Base-by-base conservation (phyloP, 148 eudicot genomes). In the Fallopia convolvulus region DNA sequence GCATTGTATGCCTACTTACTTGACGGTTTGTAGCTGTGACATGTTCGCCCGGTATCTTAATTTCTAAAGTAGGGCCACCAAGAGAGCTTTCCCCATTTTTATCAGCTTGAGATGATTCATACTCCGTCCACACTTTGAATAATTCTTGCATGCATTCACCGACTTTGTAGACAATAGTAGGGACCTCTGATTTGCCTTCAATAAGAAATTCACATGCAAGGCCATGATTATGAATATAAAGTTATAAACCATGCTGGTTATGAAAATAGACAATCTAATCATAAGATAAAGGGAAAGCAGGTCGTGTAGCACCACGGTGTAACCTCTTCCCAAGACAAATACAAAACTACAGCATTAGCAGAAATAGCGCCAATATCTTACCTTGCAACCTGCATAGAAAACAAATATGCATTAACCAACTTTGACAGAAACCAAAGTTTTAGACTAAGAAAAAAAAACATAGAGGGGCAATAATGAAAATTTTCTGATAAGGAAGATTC, bases 141-240 rank as follows among this genome's bases (percentile, higher is more conserved):
- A 95, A 80, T 75, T 91, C 99, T 87, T 91, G 94, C 97, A 92
- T 84, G 86, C 97, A 91, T 84, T 91, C 97, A 77, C 99, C 99
- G 79, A 90, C 89, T 89, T 80, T 87, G 61, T 95, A 95, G 75
- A 86, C 85, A 77, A 90, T 88, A 65, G 88, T 81, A 8, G 94
- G 83, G 20, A 84, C 84, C 79, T 91, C 97, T 80, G 89, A 78
- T 82, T 89, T 90, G 75, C 94, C 99, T 95, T 88, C 77, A 84
- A 13, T 55, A 47, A 40, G 11, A 76, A 76, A 68, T 42, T 18
- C 72, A 32, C 70, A 61, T 61, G 36, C 70, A 61, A 61, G 70
- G 39, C 42, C 21, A 32, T 68, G 20, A 36, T 68, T 26, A 33
- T 68, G 41, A 68, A 68, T 68, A 33, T 68, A 68, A 36, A 68